Evolutionary conservation across 495 filamentous ascomycete species (phyloP).

Genomic region (Aspergillus egyptiacus): DNA sequence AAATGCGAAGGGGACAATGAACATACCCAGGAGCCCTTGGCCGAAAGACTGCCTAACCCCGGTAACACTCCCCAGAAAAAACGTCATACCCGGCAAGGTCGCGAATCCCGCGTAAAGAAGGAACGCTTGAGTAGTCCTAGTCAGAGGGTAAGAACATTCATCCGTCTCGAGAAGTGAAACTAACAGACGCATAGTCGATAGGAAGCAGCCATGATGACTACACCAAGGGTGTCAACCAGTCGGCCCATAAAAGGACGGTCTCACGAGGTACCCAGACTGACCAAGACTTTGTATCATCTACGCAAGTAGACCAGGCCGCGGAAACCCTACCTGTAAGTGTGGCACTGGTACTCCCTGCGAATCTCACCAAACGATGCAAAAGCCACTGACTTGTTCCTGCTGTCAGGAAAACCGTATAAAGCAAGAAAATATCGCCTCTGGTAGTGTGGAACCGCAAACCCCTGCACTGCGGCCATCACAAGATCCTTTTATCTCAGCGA

Average conservation of each 20-base stretch:
- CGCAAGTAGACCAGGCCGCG: not conserved
- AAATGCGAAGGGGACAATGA: no score
- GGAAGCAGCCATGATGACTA: not conserved
- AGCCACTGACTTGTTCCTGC: not conserved
- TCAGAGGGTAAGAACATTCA: not conserved
- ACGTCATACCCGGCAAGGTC: not conserved
- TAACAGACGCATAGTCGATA: not conserved
- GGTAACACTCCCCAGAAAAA: not conserved
- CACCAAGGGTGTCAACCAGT: not conserved
- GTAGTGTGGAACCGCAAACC: no score
- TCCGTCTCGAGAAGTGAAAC: not conserved
- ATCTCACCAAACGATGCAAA: not conserved
- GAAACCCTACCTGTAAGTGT: not conserved
- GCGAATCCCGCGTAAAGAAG: not conserved
- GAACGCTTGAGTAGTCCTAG: not conserved
- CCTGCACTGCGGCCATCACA: not conserved
- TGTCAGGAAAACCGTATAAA: not conserved
- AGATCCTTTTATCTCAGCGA: not conserved
- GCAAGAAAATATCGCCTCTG: not conserved
- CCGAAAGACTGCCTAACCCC: not conserved
- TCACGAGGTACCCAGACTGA: conserved; percentile 7
- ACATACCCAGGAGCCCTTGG: not conserved
- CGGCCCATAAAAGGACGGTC: not conserved
- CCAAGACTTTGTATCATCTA: not conserved
- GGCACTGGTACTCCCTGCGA: not conserved